Evolutionary conservation across 2,329 filamentous ascomycete species (phyloP).

Genomic region (Hysterium pulicare): DNA sequence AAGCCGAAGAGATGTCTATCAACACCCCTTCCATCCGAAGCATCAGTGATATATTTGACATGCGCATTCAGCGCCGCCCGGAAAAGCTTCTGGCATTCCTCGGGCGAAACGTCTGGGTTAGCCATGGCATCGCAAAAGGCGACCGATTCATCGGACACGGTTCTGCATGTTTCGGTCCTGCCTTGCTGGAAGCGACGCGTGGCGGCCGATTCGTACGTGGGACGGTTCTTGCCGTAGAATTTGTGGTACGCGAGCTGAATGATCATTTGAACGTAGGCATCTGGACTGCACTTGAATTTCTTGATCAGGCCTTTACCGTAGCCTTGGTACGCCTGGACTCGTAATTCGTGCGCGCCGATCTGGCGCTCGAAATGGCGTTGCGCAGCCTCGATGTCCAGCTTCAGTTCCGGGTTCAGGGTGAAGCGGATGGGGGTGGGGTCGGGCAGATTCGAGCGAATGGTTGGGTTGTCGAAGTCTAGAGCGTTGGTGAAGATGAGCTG

Average conservation of each 20-base stretch:
- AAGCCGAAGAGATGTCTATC: conserved; percentile 96
- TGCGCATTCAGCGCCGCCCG: conserved; percentile 77
- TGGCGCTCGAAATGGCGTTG: conserved; percentile 73
- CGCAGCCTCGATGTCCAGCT: conserved; percentile 75
- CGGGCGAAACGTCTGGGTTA: conserved; percentile 61
- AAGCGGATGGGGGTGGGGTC: conserved; percentile 78
- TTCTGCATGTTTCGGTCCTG: conserved; percentile 91
- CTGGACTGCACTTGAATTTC: conserved; percentile 97
- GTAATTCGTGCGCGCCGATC: conserved; percentile 84
- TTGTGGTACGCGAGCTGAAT: conserved; percentile 98
- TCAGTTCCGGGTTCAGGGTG: conserved; percentile 68
- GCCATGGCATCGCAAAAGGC: conserved; percentile 86
- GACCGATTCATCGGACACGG: conserved; percentile 85
- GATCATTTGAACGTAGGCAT: conserved; percentile 97
- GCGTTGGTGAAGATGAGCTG: conserved; percentile 91
- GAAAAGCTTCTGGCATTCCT: conserved; percentile 71
- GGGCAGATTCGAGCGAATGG: conserved; percentile 75
- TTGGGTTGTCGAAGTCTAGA: conserved; percentile 78
- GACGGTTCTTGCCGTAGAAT: conserved; percentile 97
- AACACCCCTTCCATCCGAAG: conserved; percentile 87
- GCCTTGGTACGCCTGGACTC: conserved; percentile 92
- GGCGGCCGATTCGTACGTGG: conserved; percentile 95
- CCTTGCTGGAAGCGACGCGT: conserved; percentile 94
- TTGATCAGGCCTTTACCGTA: conserved; percentile 99
- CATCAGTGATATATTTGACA: conserved; percentile 84